Base-by-base conservation (phyloP, 2,329 filamentous ascomycete genomes). In the Pochonia chlamydosporia region DNA sequence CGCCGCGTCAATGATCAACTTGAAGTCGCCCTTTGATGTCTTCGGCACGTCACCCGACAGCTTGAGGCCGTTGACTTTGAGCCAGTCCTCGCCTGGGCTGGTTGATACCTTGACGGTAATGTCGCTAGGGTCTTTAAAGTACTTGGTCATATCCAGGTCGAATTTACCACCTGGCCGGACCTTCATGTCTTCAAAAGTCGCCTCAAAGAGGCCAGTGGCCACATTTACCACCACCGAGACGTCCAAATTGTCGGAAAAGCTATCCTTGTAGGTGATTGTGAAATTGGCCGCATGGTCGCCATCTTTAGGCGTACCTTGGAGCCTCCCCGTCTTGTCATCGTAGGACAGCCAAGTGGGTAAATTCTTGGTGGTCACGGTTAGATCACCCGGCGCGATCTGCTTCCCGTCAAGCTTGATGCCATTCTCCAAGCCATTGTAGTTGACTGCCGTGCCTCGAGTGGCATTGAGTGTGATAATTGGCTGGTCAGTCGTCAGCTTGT, bases 301-400 rank as follows among this genome's bases (percentile, higher is more conserved):
- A n/a, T 70, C 58, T 0, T 82, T 80, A 3, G 85, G 81, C 2
- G 68, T 85, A 3, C 89, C 90, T 26, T 67, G 73, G 6, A 95
- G 65, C 1, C 67, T 68, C 60, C 89, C 76, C 0, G 81, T 82
- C 8, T 67, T 56, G 3, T 74, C 67, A 56, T 93, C 74, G 45
- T 93, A 78, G 0, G 69, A 68, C 23, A 95, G 63, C 90, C 90
- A 95, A 3, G 68, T 59, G 0, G 89, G 88, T 11, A 82, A 61
- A 23, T 75, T 66, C 1, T 76, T 52, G 0, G 67, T 72, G 1
- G 73, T 70, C 5, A 81, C 71, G 1, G 72, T 71, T 26, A 91
- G 56, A 25, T 82, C 74, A 0, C 67, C 66, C 3, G 70, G 61
- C 4, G 64, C 63, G 3, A 82, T 66, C 1, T 69, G 60, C 33